These are phyloP conservation scores for Solanum chacoense DNA, from an alignment of 305 asterid genomes.

Conservation along the genomic window DNA sequence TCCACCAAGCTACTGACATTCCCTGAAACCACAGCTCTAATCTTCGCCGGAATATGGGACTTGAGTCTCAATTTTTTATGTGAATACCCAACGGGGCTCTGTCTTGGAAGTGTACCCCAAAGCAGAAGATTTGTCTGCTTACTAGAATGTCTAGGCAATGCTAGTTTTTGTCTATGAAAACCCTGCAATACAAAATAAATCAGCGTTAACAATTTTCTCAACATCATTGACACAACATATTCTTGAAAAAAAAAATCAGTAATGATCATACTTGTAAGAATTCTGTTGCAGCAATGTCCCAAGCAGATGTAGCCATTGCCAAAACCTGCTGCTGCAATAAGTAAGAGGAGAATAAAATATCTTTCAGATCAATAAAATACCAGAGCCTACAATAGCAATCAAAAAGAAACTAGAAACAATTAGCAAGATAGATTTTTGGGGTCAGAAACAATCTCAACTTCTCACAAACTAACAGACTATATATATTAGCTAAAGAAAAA, in stretches of 20 bases:
- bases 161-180: conserved; percentile 46
- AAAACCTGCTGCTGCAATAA: neutral
- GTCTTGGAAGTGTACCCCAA: conserved; percentile 41
- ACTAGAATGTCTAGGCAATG: conserved; percentile 32
- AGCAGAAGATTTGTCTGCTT: conserved; percentile 45
- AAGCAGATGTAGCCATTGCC: conserved; percentile 14
- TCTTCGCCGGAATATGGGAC: conserved; percentile 14
- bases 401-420: neutral
- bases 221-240: neutral
- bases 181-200: conserved; percentile 30
- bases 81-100: conserved; percentile 20
- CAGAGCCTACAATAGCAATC: neutral
- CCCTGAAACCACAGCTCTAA: conserved; percentile 43
- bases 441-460: neutral
- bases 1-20: conserved; percentile 25
- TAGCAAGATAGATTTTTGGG: neutral
- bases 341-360: neutral
- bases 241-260: neutral
- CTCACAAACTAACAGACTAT: neutral
- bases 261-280: conserved; percentile 7
- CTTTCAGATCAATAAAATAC: neutral
- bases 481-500: neutral
- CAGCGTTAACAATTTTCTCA: neutral
- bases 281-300: conserved; percentile 11
- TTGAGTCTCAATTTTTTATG: conserved; percentile 14